These are phyloP conservation scores for Tetrastigma voinierianum DNA, from an alignment of 164 flowering plant genomes.

Conservation along the genomic window DNA sequence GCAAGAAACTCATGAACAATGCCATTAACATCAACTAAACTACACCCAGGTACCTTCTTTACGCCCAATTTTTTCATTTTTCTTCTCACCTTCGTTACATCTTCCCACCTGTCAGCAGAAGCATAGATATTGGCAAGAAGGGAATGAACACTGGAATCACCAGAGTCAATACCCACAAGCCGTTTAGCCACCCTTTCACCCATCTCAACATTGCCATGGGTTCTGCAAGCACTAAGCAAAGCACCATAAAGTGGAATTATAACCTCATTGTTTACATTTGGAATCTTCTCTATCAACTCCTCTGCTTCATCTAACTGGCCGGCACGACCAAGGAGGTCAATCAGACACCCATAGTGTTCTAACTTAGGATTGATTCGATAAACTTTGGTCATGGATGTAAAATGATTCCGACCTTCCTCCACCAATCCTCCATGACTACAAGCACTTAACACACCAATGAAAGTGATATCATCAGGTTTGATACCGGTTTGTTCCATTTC, in stretches of 20 bases:
- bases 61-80: constrained; percentile 61
- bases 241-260: constrained; percentile 66
- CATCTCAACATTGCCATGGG: constrained; percentile 61
- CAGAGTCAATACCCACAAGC: constrained; percentile 37
- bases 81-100: constrained; percentile 57
- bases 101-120: constrained; percentile 71
- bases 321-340: constrained; percentile 79
- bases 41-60: constrained; percentile 68
- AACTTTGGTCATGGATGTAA: constrained; percentile 48
- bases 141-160: constrained; percentile 53
- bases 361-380: constrained; percentile 59
- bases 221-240: constrained; percentile 76
- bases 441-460: constrained; percentile 74
- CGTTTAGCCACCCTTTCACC: constrained; percentile 57
- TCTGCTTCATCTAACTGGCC: constrained; percentile 69
- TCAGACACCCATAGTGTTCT: constrained; percentile 78
- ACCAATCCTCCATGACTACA: constrained; percentile 83
- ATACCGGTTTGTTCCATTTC: constrained; percentile 47
- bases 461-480: constrained; percentile 73
- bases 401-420: constrained; percentile 57
- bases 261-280: constrained; percentile 28
- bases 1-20: constrained; percentile 55
- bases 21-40: constrained; percentile 67
- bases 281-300: constrained; percentile 37
- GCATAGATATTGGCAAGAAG: constrained; percentile 82